These are phyloP conservation scores for Colletotrichum musicola DNA, from an alignment of 2,329 filamentous ascomycete species.

Conservation along the genomic window DNA sequence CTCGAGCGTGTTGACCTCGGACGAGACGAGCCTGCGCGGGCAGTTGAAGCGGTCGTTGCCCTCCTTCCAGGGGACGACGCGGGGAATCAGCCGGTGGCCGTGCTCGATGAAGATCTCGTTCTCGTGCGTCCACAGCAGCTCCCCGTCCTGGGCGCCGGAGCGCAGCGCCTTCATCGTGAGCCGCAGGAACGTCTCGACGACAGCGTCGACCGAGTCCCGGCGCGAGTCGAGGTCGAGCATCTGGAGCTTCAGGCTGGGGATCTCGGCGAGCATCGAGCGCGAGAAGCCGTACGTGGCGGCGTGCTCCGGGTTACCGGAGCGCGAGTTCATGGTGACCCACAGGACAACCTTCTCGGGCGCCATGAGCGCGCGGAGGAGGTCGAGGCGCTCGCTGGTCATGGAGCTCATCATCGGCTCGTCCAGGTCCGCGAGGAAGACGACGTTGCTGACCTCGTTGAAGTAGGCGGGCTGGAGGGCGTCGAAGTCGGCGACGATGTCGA, in stretches of 20 bases:
- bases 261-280: conserved; percentile 37
- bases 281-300: conserved; percentile 39
- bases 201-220: background rate
- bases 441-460: conserved; percentile 37
- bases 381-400: conserved; percentile 47
- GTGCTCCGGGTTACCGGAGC: conserved; percentile 40
- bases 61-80: conserved; percentile 53
- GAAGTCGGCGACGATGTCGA: conserved; percentile 42
- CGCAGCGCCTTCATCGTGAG: conserved; percentile 25
- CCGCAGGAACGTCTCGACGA: conserved; percentile 35
- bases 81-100: conserved; percentile 51
- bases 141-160: conserved; percentile 6
- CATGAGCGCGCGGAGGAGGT: conserved; percentile 40
- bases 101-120: conserved; percentile 50
- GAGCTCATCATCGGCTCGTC: conserved; percentile 47
- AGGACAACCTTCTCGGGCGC: conserved; percentile 39
- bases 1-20: conserved; percentile 49
- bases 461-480: conserved; percentile 41
- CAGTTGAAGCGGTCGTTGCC: conserved; percentile 56
- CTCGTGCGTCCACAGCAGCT: conserved; percentile 36
- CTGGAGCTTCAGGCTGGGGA: conserved; percentile 38
- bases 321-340: conserved; percentile 43
- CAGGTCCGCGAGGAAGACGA: conserved; percentile 37
- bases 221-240: conserved; percentile 39
- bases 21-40: conserved; percentile 50